Base-by-base conservation (phyloP, 257 asterid species). In the Solanum sejunctum region DNA sequence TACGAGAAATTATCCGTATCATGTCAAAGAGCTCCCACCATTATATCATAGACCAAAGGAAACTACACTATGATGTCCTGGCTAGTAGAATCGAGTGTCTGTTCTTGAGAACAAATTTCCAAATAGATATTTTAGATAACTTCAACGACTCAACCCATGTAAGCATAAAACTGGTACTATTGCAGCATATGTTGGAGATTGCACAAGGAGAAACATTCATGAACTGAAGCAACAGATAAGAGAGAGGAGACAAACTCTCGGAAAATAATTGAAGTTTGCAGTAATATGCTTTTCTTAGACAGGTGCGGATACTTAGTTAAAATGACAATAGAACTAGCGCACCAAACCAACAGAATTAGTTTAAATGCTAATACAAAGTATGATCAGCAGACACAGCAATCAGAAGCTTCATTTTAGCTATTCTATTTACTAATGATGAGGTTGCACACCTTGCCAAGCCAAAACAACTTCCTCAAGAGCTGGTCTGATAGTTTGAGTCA, bases 381-480 rank as follows among this genome's bases (percentile, higher is more conserved):
- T n/a, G 41, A 73, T 73, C 36, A 73, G 28, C 56, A 18, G 56
- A 72, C 80, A 45, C 7, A 72, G 56, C 3, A 47, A 47, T 73
- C 41, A 47, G 81, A 47, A 73, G 60, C 58, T 49, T 54, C 13
- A 21, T 73, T 73, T 73, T 47, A 13, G 81, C 49, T 41, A 73
- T 47, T 73, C 81, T 73, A 47, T 36, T 73, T n/a, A 47, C 81
- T 73, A 23, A n/a, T 32, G 45, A 45, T 83, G 72, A 12, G 86
- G 75, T 75, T 87, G 88, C 89, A 88, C 89, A 6, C 92, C 93
- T 84, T 87, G 92, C 95, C 93, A 92, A 56, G 91, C 91, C 90
- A 90, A 86, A 67, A 92, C 88, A 81, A 91, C 89, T n/a, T 89
- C 93, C 58, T 75, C 57, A 57, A 92, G 88, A 75, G 90, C 88